Base-by-base conservation (phyloP, 345 rosid genomes). In the Gossypium thurberi region DNA sequence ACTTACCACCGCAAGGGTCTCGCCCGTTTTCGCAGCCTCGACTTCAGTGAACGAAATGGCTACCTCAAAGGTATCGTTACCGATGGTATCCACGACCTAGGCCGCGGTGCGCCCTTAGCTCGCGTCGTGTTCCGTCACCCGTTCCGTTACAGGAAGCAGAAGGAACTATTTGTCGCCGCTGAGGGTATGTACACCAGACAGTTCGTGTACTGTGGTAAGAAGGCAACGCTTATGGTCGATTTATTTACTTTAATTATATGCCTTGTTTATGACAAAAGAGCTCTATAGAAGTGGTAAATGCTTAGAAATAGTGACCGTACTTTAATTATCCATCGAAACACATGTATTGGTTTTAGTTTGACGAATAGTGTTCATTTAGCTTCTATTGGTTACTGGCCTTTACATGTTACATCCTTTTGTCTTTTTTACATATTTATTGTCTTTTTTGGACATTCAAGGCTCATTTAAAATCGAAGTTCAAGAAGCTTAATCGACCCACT, bases 1-100 rank as follows among this genome's bases (percentile, higher is more conserved):
- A 87, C 90, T 40, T 91, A 89, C 82, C 91, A 87, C 83, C 87
- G 91, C 44, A 89, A 89, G 78, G 94, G 94, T 2, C 87, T 91
- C 1, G 90, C 91, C 7, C 80, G 88, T 6, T 89, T 89, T 84
- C 78, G 90, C 10, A 82, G 87, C 10, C 91, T 89, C 75, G 90
- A 89, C 51, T 89, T 82, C 78, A 89, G 91, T 2, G 91, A 89
- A 83, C 80, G 91, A 3, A 87, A 89, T 25, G 94, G 94, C 0
- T 89, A 86, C 61, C 80, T 89, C 13, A 87, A 83, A 64, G 91
- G 90, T 0, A 86, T 89, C 0, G 82, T 89, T 8, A 84, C 90
- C 3, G 94, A 89, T 60, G 79, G 87, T 77, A 82, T 89, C 43
- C 91, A 89, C 72, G 91, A 89, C 65, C 94, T 90, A 0, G 94